Evolutionary conservation across 2,329 filamentous ascomycete species (phyloP).

Genomic region (Escovopsis sp.): DNA sequence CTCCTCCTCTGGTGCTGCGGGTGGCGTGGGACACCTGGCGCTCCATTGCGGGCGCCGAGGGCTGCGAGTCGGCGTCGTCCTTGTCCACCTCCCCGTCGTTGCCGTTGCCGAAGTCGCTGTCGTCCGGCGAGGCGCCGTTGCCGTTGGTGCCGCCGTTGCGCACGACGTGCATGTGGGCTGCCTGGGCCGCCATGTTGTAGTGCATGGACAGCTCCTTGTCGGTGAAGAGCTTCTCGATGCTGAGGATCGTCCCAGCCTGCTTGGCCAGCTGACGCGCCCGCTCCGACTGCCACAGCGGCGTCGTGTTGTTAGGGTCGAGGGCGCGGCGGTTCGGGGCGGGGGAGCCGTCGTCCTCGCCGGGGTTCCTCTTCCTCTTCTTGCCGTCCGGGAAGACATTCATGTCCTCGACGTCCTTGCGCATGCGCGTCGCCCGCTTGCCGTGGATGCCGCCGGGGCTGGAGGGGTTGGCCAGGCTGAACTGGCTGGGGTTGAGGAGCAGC

Average conservation of each 20-base stretch:
- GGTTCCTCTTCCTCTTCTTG: conserved; percentile 49
- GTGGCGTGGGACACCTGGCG: conserved; percentile 49
- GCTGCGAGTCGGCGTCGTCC: conserved; percentile 29
- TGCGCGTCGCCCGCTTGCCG: conserved; percentile 45
- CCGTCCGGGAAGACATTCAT: conserved; percentile 35
- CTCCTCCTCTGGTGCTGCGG: conserved; percentile 43
- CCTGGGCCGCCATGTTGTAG: conserved; percentile 46
- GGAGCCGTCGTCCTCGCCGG: conserved; percentile 46
- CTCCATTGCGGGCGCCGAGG: conserved; percentile 43
- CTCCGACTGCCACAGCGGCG: conserved; percentile 47
- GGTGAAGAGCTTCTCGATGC: conserved; percentile 54
- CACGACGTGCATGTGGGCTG: conserved; percentile 45
- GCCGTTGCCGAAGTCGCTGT: conserved; percentile 36
- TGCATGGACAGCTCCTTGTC: conserved; percentile 53
- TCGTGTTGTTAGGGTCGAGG: conserved; percentile 41
- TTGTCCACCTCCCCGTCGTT: conserved; percentile 35
- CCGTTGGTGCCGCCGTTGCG: conserved; percentile 41
- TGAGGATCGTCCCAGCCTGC: conserved; percentile 45
- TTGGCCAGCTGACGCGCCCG: conserved; percentile 36
- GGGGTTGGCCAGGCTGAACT: conserved; percentile 51
- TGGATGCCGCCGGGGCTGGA: conserved; percentile 47
- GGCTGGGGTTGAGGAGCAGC: conserved; percentile 49
- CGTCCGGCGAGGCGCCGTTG: conserved; percentile 31
- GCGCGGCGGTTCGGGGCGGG: conserved; percentile 41
- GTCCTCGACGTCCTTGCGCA: conserved; percentile 46